Conservation (phyloP, 768 basidiomycete species). For the Mycena crocata region DNA sequence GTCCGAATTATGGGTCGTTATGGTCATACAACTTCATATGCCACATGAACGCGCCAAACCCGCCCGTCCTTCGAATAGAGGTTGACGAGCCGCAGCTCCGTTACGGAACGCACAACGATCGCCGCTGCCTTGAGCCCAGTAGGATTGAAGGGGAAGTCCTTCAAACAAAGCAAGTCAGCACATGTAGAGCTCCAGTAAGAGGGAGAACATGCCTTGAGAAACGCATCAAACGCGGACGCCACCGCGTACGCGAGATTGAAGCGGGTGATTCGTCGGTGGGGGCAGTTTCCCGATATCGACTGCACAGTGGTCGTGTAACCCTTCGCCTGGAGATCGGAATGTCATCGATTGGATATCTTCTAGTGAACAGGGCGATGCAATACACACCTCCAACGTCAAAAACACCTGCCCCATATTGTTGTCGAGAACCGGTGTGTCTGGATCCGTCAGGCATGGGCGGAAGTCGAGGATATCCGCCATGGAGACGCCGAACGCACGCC, state of each 20-base stretch:
- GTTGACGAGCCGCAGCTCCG: slow-evolving; percentile 33
- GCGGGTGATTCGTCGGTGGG: slow-evolving; percentile 27
- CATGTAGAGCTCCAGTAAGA: background rate
- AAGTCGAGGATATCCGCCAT: slow-evolving; percentile 36
- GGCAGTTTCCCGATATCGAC: slow-evolving; percentile 29
- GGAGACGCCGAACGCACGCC: slow-evolving; percentile 30
- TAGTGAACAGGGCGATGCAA: background rate
- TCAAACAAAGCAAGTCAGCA: background rate
- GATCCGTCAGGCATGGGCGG: slow-evolving; percentile 29
- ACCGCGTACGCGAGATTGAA: slow-evolving; percentile 33
- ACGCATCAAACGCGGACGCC: slow-evolving; percentile 26
- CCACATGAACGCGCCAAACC: slow-evolving; percentile 32
- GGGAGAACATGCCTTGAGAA: slow-evolving; percentile 25
- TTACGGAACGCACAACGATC: slow-evolving; percentile 31
- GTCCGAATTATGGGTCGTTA: background rate
- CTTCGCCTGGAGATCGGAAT: slow-evolving; percentile 22
- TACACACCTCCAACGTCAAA: slow-evolving; percentile 30
- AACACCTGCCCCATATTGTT: slow-evolving; percentile 23
- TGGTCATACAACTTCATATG: slow-evolving; percentile 26
- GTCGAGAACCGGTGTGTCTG: slow-evolving; percentile 29
- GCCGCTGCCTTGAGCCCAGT: slow-evolving; percentile 29
- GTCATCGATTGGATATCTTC: background rate
- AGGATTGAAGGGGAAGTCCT: slow-evolving; percentile 31
- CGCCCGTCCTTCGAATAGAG: slow-evolving; percentile 31
- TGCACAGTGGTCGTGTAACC: slow-evolving; percentile 30